A percentile compares a stretch with the other conserved stretches of the same genome.
Conservation (phyloP, 2,329 filamentous ascomycete genomes). For the Seiridium cupressi region DNA sequence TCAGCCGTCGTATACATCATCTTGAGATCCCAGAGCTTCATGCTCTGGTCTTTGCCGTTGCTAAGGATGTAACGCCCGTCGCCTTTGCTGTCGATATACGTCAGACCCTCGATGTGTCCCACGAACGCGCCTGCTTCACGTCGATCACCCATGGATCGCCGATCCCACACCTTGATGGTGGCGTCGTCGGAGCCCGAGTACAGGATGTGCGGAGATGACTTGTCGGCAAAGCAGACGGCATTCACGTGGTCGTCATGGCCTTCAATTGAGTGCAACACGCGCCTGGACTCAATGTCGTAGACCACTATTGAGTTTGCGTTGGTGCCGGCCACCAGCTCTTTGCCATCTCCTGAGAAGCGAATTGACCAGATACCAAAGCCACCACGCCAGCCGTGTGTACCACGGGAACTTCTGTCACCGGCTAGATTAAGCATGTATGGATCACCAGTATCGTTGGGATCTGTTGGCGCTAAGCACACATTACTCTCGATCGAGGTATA, state of each 20-base stretch:
- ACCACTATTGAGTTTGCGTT: constrained; percentile 77
- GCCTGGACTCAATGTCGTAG: constrained; percentile 84
- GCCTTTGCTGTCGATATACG: constrained; percentile 68
- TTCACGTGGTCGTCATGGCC: constrained; percentile 91
- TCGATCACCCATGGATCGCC: constrained; percentile 84
- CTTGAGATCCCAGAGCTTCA: constrained; percentile 94
- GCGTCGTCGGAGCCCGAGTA: constrained; percentile 96
- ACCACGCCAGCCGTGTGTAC: constrained; percentile 24
- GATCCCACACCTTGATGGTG: constrained; percentile 94
- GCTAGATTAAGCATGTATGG: constrained; percentile 74
- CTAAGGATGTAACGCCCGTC: constrained; percentile 81
- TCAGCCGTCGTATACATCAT: constrained; percentile 78
- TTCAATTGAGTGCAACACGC: constrained; percentile 69
- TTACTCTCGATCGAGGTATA: constrained; percentile 85
- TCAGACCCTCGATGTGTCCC: constrained; percentile 65
- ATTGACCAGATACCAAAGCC: constrained; percentile 80
- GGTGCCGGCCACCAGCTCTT: constrained; percentile 88
- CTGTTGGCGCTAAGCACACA: constrained; percentile 84
- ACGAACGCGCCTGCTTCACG: constrained; percentile 67
- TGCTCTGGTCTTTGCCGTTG: constrained; percentile 94
- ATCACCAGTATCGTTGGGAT: constrained; percentile 77
- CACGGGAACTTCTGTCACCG: constrained; percentile 38
- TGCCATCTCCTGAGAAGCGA: constrained; percentile 87
- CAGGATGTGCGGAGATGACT: constrained; percentile 83
- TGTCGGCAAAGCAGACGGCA: constrained; percentile 92